Evolutionary conservation across 129 eudicot species (phyloP).

Genomic region (Saposhnikovia divaricata): DNA sequence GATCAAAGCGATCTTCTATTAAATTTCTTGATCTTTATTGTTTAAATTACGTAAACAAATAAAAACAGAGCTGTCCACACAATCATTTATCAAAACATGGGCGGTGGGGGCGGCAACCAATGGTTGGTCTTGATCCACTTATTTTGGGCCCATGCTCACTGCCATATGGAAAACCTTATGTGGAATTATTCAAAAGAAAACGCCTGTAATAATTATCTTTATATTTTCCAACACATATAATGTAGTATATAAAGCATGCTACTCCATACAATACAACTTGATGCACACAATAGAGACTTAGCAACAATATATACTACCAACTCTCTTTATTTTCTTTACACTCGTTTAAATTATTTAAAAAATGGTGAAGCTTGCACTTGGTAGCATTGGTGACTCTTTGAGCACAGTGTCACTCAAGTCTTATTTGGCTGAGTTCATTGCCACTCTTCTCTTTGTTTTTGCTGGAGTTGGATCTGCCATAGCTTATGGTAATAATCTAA

Average conservation of each 20-base stretch:
- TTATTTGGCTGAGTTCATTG: conserved; percentile 19
- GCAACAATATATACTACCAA: background rate
- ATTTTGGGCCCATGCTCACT: conserved; percentile 11
- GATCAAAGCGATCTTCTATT: background rate
- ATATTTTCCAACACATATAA: background rate
- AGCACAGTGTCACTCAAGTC: conserved; percentile 13
- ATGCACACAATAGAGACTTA: background rate
- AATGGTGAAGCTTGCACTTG: conserved; percentile 16
- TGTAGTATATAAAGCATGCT: conserved; percentile 8
- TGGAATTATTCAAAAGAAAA: conserved; percentile 6
- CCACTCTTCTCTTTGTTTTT: conserved; percentile 20
- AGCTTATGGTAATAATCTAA: background rate
- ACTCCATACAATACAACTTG: conserved; percentile 5
- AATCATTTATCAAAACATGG: background rate
- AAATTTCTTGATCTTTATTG: background rate
- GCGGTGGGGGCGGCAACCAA: conserved; percentile 10
- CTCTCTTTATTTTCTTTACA: background rate
- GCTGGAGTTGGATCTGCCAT: conserved; percentile 20
- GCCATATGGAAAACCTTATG: background rate
- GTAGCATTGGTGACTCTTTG: conserved; percentile 18
- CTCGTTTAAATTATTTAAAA: background rate
- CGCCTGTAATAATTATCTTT: background rate
- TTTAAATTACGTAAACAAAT: background rate
- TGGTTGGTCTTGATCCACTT: conserved; percentile 3
- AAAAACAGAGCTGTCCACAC: background rate